Conservation (phyloP, 2,329 filamentous ascomycete genomes). For the Penicillium sp. region DNA sequence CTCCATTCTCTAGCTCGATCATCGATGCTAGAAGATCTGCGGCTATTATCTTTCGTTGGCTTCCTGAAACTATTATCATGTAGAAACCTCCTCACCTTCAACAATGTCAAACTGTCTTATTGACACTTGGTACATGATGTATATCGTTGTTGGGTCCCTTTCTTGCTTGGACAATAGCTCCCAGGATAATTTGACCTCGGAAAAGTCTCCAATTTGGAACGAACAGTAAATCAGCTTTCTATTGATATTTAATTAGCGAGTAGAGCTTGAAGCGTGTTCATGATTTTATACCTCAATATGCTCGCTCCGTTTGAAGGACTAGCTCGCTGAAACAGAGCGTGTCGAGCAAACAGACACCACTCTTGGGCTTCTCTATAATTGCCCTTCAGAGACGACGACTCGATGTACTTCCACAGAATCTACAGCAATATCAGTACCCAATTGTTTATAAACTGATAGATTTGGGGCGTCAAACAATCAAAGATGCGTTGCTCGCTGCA, state of each 20-base stretch:
- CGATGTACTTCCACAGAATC: conserved; percentile 79
- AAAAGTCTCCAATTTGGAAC: conserved; percentile 54
- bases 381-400: conserved; percentile 52
- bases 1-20: conserved; percentile 5
- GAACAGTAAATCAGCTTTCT: conserved; percentile 73
- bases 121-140: conserved; percentile 71
- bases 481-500: conserved; percentile 53
- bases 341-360: conserved; percentile 70
- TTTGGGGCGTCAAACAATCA: conserved; percentile 32
- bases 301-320: conserved; percentile 65
- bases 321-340: conserved; percentile 62
- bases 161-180: conserved; percentile 57
- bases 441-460: not conserved
- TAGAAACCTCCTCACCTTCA: not conserved
- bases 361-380: conserved; percentile 54
- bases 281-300: conserved; percentile 55
- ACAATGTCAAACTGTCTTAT: conserved; percentile 35
- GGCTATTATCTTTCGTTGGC: not conserved
- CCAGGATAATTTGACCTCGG: conserved; percentile 48
- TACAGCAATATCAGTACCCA: conserved; percentile 31
- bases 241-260: conserved; percentile 12
- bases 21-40: conserved; percentile 2
- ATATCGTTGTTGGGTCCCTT: conserved; percentile 63
- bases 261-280: not conserved
- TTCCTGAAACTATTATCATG: not conserved